A percentile compares a stretch with the other conserved stretches of the same genome.
These are phyloP conservation scores for Pulicaria dysenterica DNA, from an alignment of 129 eudicot genomes.

Conservation along the genomic window DNA sequence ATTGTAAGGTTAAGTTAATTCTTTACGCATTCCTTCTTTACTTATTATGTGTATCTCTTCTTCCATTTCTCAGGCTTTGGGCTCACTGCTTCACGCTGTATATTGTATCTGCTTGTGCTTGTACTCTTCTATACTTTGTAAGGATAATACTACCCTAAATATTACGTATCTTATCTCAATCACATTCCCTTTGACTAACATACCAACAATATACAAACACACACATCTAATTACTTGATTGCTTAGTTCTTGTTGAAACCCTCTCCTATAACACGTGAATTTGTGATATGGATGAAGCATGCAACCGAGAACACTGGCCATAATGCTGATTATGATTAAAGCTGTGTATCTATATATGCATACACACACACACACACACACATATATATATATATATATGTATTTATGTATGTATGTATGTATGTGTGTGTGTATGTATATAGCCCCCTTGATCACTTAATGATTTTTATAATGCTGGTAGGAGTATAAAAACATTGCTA, in stretches of 20 bases:
- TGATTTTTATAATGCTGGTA: neutral
- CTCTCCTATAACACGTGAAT: neutral
- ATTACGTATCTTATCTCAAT: too few species aligned
- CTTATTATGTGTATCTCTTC: neutral
- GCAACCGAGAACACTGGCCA: neutral
- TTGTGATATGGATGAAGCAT: neutral
- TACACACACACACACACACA: too few species aligned
- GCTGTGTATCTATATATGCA: too few species aligned
- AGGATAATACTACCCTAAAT: slow-evolving; percentile 26
- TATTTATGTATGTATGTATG: too few species aligned
- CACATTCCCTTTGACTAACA: neutral
- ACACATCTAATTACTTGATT: too few species aligned
- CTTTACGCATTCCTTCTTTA: neutral
- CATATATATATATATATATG: neutral
- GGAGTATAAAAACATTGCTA: slow-evolving; percentile 69
- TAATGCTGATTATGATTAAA: too few species aligned
- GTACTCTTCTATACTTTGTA: slow-evolving; percentile 88
- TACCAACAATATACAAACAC: neutral
- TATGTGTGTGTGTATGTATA: too few species aligned
- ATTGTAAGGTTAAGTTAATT: neutral
- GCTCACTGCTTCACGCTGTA: slow-evolving; percentile 83
- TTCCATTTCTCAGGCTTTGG: slow-evolving; percentile 72
- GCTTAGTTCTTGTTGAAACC: neutral
- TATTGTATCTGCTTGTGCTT: slow-evolving; percentile 67
- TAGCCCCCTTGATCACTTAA: too few species aligned